Evolutionary conservation across 495 filamentous ascomycete species (phyloP).

Genomic region (Pseudomonodictys pantanalensis): DNA sequence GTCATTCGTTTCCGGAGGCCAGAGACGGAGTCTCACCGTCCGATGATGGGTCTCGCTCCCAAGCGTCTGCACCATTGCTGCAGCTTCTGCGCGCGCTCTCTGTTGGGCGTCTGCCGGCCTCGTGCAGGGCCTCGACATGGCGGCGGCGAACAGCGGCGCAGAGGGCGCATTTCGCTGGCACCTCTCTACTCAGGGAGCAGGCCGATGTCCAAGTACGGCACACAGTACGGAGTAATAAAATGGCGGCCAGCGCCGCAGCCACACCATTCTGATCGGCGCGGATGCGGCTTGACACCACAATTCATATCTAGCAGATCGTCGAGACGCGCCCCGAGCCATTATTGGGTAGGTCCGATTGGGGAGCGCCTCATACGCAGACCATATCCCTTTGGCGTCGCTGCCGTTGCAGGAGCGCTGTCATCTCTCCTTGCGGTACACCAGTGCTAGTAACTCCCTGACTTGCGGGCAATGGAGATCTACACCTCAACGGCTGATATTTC

Average conservation of each 20-base stretch:
- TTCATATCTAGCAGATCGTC: background rate
- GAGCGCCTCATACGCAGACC: too few relatives aligned
- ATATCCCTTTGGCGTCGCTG: too few relatives aligned
- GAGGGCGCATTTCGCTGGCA: background rate
- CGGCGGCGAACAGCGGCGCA: too few relatives aligned
- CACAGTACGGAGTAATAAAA: background rate
- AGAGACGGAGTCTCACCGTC: background rate
- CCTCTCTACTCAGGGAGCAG: background rate
- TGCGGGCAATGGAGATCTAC: too few relatives aligned
- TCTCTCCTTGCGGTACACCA: too few relatives aligned
- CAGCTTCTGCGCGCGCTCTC: background rate
- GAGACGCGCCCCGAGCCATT: too few relatives aligned
- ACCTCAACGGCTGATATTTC: too few relatives aligned
- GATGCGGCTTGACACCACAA: background rate
- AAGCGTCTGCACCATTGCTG: too few relatives aligned
- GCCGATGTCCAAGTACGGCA: too few relatives aligned
- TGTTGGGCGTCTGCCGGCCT: background rate
- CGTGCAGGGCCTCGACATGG: background rate
- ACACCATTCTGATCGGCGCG: background rate
- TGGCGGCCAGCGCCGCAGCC: background rate
- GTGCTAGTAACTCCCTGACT: too few relatives aligned
- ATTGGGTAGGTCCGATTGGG: too few relatives aligned
- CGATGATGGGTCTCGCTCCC: background rate
- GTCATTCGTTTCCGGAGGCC: constrained; percentile 20
- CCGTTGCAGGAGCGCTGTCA: too few relatives aligned